These are phyloP conservation scores for Kluyveromyces nonfermentans DNA, from an alignment of 805 yeast genomes.

Conservation along the genomic window DNA sequence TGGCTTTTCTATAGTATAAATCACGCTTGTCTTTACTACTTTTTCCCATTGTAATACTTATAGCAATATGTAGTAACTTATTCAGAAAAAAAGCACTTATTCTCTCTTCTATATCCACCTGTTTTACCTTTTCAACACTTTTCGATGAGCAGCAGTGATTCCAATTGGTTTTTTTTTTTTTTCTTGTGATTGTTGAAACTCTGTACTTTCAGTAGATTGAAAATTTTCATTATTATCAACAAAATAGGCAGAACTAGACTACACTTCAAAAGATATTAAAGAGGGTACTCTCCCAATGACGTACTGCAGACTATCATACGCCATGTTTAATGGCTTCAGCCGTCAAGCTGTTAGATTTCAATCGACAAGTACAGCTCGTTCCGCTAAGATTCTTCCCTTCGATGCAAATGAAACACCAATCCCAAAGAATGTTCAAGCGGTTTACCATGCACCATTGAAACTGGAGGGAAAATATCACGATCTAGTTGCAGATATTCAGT, in stretches of 20 bases:
- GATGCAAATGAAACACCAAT: slow-evolving; percentile 38
- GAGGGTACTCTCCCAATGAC: neutral
- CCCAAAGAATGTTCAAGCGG: slow-evolving; percentile 79
- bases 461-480: slow-evolving; percentile 61
- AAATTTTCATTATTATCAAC: neutral
- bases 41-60: slow-evolving; percentile 60
- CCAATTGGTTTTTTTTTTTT: neutral
- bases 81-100: neutral
- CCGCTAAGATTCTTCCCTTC: slow-evolving; percentile 1
- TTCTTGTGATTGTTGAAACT: neutral
- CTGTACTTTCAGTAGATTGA: neutral
- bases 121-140: no score
- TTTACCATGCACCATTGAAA: slow-evolving; percentile 71
- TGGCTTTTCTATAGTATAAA: slow-evolving; percentile 84
- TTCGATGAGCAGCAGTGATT: no score
- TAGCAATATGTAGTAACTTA: neutral
- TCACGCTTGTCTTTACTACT: slow-evolving; percentile 93
- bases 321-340: neutral
- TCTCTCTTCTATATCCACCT: neutral
- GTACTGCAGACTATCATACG: neutral
- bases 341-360: slow-evolving; percentile 9
- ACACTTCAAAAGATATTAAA: neutral
- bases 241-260: neutral
- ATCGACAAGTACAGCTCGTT: slow-evolving; percentile 6
- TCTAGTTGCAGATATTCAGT: slow-evolving; percentile 64